Evolutionary conservation across 345 rosid species (phyloP).

Genomic region (Odontarrhena argentea): DNA sequence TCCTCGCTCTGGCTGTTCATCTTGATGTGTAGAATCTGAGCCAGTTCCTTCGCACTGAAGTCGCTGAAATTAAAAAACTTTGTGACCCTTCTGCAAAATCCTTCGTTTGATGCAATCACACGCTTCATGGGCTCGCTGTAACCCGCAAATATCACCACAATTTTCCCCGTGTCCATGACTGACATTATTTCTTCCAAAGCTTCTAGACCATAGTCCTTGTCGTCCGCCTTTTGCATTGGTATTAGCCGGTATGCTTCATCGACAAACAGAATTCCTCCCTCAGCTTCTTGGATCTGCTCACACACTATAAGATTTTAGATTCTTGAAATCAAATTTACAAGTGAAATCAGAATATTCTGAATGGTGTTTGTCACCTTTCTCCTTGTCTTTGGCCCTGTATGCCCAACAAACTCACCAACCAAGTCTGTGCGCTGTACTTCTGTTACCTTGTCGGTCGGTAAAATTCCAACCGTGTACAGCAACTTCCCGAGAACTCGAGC

Average conservation of each 20-base stretch:
- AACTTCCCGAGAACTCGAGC: slow-evolving; percentile 92
- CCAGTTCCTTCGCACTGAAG: slow-evolving; percentile 70
- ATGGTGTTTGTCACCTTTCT: slow-evolving; percentile 59
- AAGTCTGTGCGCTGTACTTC: slow-evolving; percentile 96
- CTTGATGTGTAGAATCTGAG: slow-evolving; percentile 80
- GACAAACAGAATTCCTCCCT: slow-evolving; percentile 97
- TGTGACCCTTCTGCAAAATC: slow-evolving; percentile 95
- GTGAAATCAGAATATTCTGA: slow-evolving; percentile 5
- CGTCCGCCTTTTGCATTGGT: slow-evolving; percentile 94
- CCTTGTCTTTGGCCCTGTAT: slow-evolving; percentile 97
- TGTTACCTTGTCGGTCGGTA: slow-evolving; percentile 85
- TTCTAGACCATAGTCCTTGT: slow-evolving; percentile 95
- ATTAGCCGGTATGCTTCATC: slow-evolving; percentile 95
- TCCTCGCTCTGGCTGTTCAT: slow-evolving; percentile 71
- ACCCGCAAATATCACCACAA: slow-evolving; percentile 93
- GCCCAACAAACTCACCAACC: slow-evolving; percentile 99
- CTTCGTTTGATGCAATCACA: slow-evolving; percentile 89
- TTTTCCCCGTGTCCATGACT: slow-evolving; percentile 86
- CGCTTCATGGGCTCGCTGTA: slow-evolving; percentile 98
- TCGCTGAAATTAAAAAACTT: slow-evolving; percentile 85
- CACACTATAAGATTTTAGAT: slow-evolving; percentile 17
- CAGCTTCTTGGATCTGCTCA: slow-evolving; percentile 90
- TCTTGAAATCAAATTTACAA: slow-evolving; percentile 13
- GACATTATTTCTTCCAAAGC: slow-evolving; percentile 98
- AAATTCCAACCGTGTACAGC: slow-evolving; percentile 87